phyloP scores from a whole-genome alignment of 768 basidiomycete genomes.

The Phylloporus scabripes region DNA sequence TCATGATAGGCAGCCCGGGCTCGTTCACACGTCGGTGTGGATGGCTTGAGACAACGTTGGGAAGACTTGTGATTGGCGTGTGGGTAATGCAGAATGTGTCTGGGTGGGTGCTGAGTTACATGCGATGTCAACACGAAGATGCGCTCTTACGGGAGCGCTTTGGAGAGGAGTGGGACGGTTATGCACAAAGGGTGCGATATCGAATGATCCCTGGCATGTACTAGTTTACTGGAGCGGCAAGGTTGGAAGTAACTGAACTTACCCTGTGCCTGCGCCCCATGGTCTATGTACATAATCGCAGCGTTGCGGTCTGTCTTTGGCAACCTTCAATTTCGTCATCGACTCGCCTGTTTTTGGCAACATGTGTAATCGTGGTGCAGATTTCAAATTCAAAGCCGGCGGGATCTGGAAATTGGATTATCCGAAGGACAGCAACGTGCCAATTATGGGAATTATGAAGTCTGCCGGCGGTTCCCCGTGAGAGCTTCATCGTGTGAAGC shows the following conservation, averaged over 20 bases:
- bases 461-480: too few species aligned
- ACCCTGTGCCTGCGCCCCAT: neutral
- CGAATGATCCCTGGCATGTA: constrained; percentile 26
- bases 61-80: constrained; percentile 17
- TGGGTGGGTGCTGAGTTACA: constrained; percentile 24
- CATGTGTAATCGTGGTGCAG: neutral
- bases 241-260: neutral
- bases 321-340: too few species aligned
- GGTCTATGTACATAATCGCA: neutral
- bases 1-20: constrained; percentile 28
- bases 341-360: neutral
- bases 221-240: neutral
- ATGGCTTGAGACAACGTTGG: constrained; percentile 22
- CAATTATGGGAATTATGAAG: too few species aligned
- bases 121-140: constrained; percentile 26
- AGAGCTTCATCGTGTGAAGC: too few species aligned
- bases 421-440: too few species aligned
- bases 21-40: constrained; percentile 25
- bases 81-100: constrained; percentile 28
- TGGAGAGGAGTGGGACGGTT: constrained; percentile 21
- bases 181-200: constrained; percentile 21
- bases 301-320: too few species aligned
- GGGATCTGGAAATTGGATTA: neutral
- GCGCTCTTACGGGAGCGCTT: constrained; percentile 18
- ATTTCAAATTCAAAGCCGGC: neutral